These are phyloP conservation scores for Pelargonium nanum DNA, from an alignment of 345 rosid species.

Conservation along the genomic window DNA sequence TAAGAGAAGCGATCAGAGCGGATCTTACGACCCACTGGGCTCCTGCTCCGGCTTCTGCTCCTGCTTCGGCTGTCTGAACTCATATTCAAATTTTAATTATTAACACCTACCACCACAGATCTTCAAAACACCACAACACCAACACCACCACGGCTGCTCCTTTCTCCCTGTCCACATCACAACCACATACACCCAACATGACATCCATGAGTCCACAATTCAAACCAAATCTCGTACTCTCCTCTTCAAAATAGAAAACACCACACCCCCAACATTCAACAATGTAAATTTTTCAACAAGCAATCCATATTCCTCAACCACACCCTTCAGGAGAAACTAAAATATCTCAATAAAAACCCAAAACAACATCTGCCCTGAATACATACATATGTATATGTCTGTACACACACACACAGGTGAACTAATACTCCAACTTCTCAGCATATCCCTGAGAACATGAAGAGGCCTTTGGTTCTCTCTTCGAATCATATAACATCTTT, in stretches of 20 bases:
- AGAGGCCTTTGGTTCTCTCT: too few species aligned
- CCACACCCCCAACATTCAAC: slow-evolving; percentile 35
- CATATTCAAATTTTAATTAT: slow-evolving; percentile 38
- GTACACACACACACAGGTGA: too few species aligned
- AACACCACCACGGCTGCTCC: slow-evolving; percentile 39
- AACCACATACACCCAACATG: slow-evolving; percentile 55
- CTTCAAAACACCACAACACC: slow-evolving; percentile 28
- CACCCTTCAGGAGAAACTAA: slow-evolving; percentile 11
- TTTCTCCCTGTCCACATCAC: slow-evolving; percentile 65
- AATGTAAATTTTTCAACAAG: slow-evolving; percentile 19
- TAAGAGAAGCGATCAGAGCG: slow-evolving; percentile 73
- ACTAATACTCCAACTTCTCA: too few species aligned
- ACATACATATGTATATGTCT: too few species aligned
- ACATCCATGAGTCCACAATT: slow-evolving; percentile 36
- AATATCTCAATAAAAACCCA: slow-evolving; percentile 5
- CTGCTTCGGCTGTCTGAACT: slow-evolving; percentile 64
- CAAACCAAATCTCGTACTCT: slow-evolving; percentile 29
- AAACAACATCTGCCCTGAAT: slow-evolving; percentile 19
- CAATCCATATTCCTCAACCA: slow-evolving; percentile 20
- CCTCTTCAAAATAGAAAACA: slow-evolving; percentile 39
- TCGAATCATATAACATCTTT: too few species aligned
- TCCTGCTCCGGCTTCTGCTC: slow-evolving; percentile 69
- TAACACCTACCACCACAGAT: slow-evolving; percentile 37
- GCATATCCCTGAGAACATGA: too few species aligned
- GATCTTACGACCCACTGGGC: slow-evolving; percentile 83